Evolutionary conservation across 768 basidiomycete genomes (phyloP).

Genomic region (Hysterangium stoloniferum): DNA sequence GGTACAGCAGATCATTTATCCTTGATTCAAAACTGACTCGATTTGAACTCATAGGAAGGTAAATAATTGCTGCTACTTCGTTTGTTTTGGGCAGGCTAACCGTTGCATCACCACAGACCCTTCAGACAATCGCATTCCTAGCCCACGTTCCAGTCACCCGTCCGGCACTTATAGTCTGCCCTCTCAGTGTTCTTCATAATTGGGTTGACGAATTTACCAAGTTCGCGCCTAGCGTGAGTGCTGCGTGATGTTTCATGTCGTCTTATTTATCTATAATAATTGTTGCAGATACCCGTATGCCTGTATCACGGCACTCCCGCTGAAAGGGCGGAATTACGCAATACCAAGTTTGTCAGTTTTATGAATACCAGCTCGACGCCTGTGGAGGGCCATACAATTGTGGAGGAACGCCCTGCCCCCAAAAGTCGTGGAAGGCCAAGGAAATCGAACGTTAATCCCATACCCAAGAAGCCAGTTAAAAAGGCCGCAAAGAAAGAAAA

Average conservation of each 20-base stretch:
- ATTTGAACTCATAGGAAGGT: conserved; percentile 5
- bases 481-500: conserved; percentile 8
- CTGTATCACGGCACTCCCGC: conserved; percentile 85
- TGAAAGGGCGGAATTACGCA: conserved; percentile 73
- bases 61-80: background rate
- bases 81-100: conserved; percentile 12
- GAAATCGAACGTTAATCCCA: too few species aligned
- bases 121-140: conserved; percentile 92
- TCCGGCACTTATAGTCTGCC: conserved; percentile 86
- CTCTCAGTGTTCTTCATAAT: conserved; percentile 87
- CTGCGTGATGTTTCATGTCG: conserved; percentile 1
- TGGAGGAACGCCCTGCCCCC: too few species aligned
- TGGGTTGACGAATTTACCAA: conserved; percentile 81
- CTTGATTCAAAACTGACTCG: conserved; percentile 2
- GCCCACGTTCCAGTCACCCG: conserved; percentile 66
- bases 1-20: conserved; percentile 31
- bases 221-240: conserved; percentile 69
- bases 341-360: conserved; percentile 46
- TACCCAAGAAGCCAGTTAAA: too few species aligned
- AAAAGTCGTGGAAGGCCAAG: conserved; percentile 8
- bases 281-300: conserved; percentile 71
- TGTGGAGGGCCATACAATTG: conserved; percentile 19
- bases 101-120: conserved; percentile 45
- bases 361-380: too few species aligned
- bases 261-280: conserved; percentile 5